These are phyloP conservation scores for Zalaria sp. DNA, from an alignment of 2,329 filamentous ascomycete species.

Conservation along the genomic window DNA sequence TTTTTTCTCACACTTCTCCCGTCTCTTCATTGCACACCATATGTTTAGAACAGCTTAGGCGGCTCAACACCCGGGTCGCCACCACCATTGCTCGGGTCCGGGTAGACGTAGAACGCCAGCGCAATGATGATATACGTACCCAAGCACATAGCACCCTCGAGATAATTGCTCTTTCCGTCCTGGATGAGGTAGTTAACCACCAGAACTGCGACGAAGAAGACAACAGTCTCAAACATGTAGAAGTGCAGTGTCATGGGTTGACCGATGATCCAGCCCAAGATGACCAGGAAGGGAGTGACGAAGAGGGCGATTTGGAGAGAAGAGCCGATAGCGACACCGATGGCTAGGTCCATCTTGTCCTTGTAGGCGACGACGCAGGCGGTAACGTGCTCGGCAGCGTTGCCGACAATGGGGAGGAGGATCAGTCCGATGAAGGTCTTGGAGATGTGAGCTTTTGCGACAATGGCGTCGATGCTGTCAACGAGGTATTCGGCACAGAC, in stretches of 20 bases:
- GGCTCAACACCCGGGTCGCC: conserved; percentile 8
- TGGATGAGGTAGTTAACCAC: conserved; percentile 81
- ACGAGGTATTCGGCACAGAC: conserved; percentile 41
- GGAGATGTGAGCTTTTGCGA: conserved; percentile 35
- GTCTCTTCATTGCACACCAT: background rate
- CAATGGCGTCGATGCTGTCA: conserved; percentile 39
- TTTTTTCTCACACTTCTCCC: too few species aligned
- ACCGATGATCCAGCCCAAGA: conserved; percentile 41
- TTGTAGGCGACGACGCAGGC: conserved; percentile 48
- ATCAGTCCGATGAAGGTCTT: conserved; percentile 45
- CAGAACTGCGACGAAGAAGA: conserved; percentile 68
- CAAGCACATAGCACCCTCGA: conserved; percentile 56
- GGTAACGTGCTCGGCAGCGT: conserved; percentile 52
- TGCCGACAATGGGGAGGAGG: conserved; percentile 46
- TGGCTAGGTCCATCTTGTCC: conserved; percentile 55
- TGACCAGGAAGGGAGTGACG: conserved; percentile 42
- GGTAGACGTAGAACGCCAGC: conserved; percentile 47
- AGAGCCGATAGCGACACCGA: conserved; percentile 51
- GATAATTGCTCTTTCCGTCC: conserved; percentile 74
- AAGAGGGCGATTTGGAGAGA: conserved; percentile 49
- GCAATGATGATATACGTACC: conserved; percentile 45
- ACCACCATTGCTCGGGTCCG: conserved; percentile 30
- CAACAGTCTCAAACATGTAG: conserved; percentile 77
- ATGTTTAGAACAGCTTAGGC: conserved; percentile 3
- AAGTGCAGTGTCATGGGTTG: conserved; percentile 58